These are phyloP conservation scores for Pseudotulostoma volvatum DNA, from an alignment of 495 filamentous ascomycete species.

Conservation along the genomic window DNA sequence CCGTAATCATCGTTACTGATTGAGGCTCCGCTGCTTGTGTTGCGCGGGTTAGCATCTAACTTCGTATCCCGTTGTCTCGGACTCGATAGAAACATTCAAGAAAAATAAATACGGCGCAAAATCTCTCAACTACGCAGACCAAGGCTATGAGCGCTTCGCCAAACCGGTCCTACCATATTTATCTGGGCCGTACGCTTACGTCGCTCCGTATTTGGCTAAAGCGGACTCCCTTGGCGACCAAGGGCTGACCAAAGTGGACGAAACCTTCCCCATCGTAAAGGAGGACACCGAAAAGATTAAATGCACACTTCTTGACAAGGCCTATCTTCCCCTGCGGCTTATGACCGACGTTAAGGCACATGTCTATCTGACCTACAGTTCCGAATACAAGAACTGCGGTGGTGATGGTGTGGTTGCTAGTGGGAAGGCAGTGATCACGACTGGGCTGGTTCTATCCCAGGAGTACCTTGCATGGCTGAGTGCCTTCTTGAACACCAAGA, in stretches of 20 bases:
- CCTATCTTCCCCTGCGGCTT: slow-evolving; percentile 48
- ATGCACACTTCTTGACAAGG: slow-evolving; percentile 43
- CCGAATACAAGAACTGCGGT: slow-evolving; percentile 62
- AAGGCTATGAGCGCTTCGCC: slow-evolving; percentile 47
- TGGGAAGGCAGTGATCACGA: slow-evolving; percentile 60
- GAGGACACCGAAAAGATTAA: slow-evolving; percentile 68
- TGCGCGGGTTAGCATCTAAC: slow-evolving; percentile 86
- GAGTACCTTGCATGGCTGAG: slow-evolving; percentile 46
- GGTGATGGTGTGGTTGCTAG: slow-evolving; percentile 49
- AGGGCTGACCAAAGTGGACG: slow-evolving; percentile 57
- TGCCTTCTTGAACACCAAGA: slow-evolving; percentile 39
- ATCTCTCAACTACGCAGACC: slow-evolving; percentile 53
- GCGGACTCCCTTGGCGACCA: slow-evolving; percentile 67
- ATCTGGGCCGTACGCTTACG: slow-evolving; percentile 54
- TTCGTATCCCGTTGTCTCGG: slow-evolving; percentile 71
- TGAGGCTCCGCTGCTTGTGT: not conserved
- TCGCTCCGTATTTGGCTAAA: slow-evolving; percentile 67
- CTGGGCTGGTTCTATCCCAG: slow-evolving; percentile 50
- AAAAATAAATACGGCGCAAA: slow-evolving; percentile 64
- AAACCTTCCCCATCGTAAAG: slow-evolving; percentile 71
- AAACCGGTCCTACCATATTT: slow-evolving; percentile 67
- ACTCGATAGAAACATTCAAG: slow-evolving; percentile 62
- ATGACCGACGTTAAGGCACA: slow-evolving; percentile 59
- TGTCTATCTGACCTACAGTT: slow-evolving; percentile 50
- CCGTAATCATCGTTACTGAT: slow-evolving; percentile 3